Conservation (phyloP, 768 basidiomycete species). For the Termitomyces sp. region DNA sequence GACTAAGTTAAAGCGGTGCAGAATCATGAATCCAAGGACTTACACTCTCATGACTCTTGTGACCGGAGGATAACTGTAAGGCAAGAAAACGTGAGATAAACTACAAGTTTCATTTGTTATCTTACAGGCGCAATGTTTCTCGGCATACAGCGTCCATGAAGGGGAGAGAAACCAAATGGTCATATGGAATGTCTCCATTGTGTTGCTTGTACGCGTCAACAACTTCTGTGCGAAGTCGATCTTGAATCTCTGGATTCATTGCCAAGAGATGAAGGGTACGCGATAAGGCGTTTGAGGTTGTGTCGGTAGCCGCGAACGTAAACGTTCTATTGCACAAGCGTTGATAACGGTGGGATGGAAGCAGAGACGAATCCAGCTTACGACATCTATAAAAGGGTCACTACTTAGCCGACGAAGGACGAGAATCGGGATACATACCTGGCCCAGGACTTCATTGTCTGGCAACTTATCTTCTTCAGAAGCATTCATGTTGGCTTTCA, state of each 20-base stretch:
- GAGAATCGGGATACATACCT: conserved; percentile 9
- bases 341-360: background rate
- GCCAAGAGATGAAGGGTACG: conserved; percentile 24
- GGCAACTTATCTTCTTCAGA: conserved; percentile 13
- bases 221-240: conserved; percentile 35
- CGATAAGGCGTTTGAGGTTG: conserved; percentile 26
- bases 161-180: conserved; percentile 16
- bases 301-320: conserved; percentile 29
- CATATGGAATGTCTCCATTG: conserved; percentile 15
- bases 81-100: background rate
- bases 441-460: conserved; percentile 23
- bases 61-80: conserved; percentile 14
- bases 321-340: conserved; percentile 15
- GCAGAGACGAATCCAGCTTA: background rate
- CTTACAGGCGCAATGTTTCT: conserved; percentile 19
- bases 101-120: conserved; percentile 4
- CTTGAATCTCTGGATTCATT: conserved; percentile 11
- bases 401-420: background rate
- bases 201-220: conserved; percentile 14
- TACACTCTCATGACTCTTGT: conserved; percentile 17
- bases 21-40: background rate
- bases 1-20: conserved; percentile 9
- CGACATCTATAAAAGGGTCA: conserved; percentile 10
- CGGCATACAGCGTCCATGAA: conserved; percentile 20
- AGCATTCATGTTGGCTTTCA: conserved; percentile 12